Base-by-base conservation (phyloP, 768 basidiomycete genomes). In the Dioszegia crocea region DNA sequence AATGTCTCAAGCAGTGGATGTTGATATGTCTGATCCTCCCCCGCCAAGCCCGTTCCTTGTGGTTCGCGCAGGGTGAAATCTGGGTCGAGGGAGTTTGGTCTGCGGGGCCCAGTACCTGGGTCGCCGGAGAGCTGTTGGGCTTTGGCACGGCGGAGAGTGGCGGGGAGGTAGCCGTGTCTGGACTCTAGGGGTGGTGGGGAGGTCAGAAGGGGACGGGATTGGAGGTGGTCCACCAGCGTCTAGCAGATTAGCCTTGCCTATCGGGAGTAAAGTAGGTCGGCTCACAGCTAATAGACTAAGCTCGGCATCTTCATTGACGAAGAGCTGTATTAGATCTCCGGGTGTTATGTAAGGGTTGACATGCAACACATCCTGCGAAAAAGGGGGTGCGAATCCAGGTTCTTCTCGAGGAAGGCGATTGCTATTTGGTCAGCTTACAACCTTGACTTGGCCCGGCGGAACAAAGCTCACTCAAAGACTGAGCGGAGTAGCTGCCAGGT, bases 1-100 rank as follows among this genome's bases (percentile, higher is more conserved):
- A 98, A 73, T 0, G 87, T 84, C 64, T 90, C 86, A 0, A 85
- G 78, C 23, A 96, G 76, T 27, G 84, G 83, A 64, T 86, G 88
- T 73, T 97, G 91, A 68, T 87, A 89, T 51, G 83, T 86, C 88
- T 91, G 69, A 61, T 74, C 72, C 50, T 74, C 72, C 2, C 72
- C 72, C 23, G 72, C 72, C 12, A 71, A 48, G 14, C 65, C 63
- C 27, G n/a, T 40, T 9, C 69, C 72, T 41, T 73, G 71, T 4
- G 71, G 71, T 56, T 70, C 64, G 29, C 72, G 61, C 3, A 74
- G 45, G 9, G 66, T 68, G 39, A 71, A 71, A 51, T 74, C 72
- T 12, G 72, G 72, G 51, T 74, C 72, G 21, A 74, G 52, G 1
- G 71, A 73, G 10, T 59, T 29, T 0, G 57, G 55, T 3, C 38